These are phyloP conservation scores for Hyparrhenia diplandra DNA, from an alignment of 176 grass and related monocot genomes.

Conservation along the genomic window DNA sequence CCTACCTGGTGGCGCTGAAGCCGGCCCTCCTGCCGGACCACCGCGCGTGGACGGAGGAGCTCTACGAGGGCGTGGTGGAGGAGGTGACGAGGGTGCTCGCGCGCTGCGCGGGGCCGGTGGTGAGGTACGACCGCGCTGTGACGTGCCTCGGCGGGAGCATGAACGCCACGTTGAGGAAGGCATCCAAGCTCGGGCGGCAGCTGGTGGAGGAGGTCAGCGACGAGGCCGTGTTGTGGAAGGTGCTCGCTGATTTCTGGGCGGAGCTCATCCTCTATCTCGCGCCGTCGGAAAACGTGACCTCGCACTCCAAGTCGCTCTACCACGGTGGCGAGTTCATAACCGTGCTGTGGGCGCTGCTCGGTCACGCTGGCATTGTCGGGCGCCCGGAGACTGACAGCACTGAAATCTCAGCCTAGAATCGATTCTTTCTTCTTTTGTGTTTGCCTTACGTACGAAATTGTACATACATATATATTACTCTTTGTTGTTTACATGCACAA, in stretches of 20 bases:
- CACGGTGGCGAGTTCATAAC: constrained; percentile 47
- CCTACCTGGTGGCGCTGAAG: constrained; percentile 40
- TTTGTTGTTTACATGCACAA: too few relatives aligned
- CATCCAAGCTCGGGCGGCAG: constrained; percentile 33
- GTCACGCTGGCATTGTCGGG: constrained; percentile 37
- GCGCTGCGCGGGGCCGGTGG: constrained; percentile 21
- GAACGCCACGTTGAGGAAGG: constrained; percentile 39
- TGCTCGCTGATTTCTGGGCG: constrained; percentile 40
- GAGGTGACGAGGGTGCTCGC: constrained; percentile 42
- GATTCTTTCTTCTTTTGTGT: background rate
- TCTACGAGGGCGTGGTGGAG: constrained; percentile 35
- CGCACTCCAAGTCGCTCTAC: constrained; percentile 35
- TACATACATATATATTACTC: too few relatives aligned
- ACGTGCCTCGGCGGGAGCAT: constrained; percentile 36
- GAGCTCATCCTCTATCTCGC: constrained; percentile 44
- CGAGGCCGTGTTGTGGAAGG: constrained; percentile 21
- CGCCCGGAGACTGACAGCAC: constrained; percentile 1
- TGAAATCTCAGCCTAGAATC: background rate
- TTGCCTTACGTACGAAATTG: background rate
- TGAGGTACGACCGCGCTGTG: constrained; percentile 28
- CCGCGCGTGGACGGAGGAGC: constrained; percentile 38
- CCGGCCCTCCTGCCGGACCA: constrained; percentile 40
- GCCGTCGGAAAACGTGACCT: constrained; percentile 30
- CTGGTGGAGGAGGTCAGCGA: constrained; percentile 31
- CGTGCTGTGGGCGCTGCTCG: constrained; percentile 40